A percentile compares a stretch with the other conserved stretches of the same genome.
Conservation (phyloP, 2,329 filamentous ascomycete genomes). For the Cladosporium halotolerans region DNA sequence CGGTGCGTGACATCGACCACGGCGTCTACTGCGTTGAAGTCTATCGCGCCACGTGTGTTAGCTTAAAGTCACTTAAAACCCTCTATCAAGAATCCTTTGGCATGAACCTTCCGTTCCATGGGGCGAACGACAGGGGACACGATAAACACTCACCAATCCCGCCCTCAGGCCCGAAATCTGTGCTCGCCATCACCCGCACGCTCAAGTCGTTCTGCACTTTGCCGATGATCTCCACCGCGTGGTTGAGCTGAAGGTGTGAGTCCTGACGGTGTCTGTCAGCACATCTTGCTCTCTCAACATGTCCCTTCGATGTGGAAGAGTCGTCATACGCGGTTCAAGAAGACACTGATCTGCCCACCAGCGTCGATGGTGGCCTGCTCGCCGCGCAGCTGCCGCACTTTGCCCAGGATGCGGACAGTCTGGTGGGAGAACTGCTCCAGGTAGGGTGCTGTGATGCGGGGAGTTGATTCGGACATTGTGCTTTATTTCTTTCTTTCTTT, state of each 20-base stretch:
- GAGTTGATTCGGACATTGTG: slow-evolving; percentile 66
- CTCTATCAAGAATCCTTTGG: no score
- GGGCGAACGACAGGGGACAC: not conserved
- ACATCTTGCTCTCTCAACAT: no score
- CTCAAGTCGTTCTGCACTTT: slow-evolving; percentile 70
- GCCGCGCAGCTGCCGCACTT: slow-evolving; percentile 74
- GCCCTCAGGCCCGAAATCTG: slow-evolving; percentile 57
- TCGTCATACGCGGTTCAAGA: slow-evolving; percentile 62
- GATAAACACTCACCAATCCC: slow-evolving; percentile 55
- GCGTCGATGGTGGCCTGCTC: slow-evolving; percentile 76
- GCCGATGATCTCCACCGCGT: slow-evolving; percentile 70
- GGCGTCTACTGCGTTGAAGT: slow-evolving; percentile 67
- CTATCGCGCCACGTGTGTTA: slow-evolving; percentile 38
- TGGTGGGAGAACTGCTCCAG: slow-evolving; percentile 65
- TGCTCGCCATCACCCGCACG: slow-evolving; percentile 62
- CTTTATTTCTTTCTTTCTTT: not conserved
- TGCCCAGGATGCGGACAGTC: slow-evolving; percentile 80
- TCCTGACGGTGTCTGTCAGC: slow-evolving; percentile 46
- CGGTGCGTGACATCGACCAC: slow-evolving; percentile 83
- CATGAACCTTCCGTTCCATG: not conserved
- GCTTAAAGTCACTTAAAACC: not conserved
- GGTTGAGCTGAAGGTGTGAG: slow-evolving; percentile 60
- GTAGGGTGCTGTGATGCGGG: slow-evolving; percentile 74
- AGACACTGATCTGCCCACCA: slow-evolving; percentile 65
- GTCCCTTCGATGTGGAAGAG: not conserved